These are phyloP conservation scores for Chernovozyma aurita DNA, from an alignment of 1,139 yeast species.

Conservation along the genomic window DNA sequence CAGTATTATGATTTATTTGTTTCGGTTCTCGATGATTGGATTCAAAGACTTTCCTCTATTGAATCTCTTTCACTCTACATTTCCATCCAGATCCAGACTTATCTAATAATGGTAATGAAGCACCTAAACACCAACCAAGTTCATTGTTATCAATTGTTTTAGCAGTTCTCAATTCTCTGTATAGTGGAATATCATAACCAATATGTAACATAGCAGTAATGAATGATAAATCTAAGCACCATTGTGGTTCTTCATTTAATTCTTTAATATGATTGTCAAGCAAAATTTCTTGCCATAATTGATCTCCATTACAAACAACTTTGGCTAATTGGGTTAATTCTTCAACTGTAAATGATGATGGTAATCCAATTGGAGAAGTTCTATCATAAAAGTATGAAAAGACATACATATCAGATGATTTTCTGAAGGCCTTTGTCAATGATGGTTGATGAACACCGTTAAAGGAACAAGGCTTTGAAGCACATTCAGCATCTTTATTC, in stretches of 20 bases:
- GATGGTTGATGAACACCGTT: conserved; percentile 97
- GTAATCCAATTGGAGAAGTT: conserved; percentile 92
- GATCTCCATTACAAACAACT: conserved; percentile 80
- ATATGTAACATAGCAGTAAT: conserved; percentile 86
- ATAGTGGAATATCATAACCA: conserved; percentile 91
- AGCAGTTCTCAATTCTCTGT: conserved; percentile 88
- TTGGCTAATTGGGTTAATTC: conserved; percentile 81
- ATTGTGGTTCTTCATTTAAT: conserved; percentile 75
- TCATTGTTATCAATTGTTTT: conserved; percentile 84
- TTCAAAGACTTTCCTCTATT: too few species aligned
- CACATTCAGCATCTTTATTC: conserved; percentile 78
- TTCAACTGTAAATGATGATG: conserved; percentile 75
- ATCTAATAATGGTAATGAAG: conserved; percentile 85
- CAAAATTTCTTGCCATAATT: conserved; percentile 60
- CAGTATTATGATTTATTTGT: too few species aligned
- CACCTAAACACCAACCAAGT: conserved; percentile 98
- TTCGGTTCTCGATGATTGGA: too few species aligned
- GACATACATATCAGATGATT: conserved; percentile 70
- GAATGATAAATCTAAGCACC: conserved; percentile 91
- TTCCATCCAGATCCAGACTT: conserved; percentile 60
- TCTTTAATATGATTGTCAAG: conserved; percentile 64
- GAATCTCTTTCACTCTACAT: conserved; percentile 44
- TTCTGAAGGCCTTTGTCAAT: conserved; percentile 66
- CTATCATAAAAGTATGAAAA: conserved; percentile 95
- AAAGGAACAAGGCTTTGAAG: conserved; percentile 81